Percentiles rank a stretch among this genome's conserved stretches.
These are phyloP conservation scores for Tripterygium wilfordii DNA, from an alignment of 177 flowering plant genomes.

Conservation along the genomic window DNA sequence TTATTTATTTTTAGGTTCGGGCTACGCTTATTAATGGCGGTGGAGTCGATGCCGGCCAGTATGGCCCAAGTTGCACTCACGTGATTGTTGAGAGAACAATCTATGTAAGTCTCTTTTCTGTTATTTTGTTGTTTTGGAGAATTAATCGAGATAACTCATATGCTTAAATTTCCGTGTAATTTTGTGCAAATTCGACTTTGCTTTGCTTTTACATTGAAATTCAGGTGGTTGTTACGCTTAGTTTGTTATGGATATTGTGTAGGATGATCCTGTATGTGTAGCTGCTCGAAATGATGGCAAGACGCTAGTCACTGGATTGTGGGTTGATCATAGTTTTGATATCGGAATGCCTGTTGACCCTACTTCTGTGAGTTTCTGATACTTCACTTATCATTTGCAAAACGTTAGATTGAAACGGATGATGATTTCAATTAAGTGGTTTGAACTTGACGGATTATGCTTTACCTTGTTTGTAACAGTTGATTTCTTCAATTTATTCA, in stretches of 20 bases:
- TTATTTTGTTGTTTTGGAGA: not conserved
- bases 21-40: constrained; percentile 63
- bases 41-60: constrained; percentile 55
- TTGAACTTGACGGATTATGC: no score
- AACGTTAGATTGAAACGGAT: no score
- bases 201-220: no score
- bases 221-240: not conserved
- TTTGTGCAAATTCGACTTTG: no score
- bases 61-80: constrained; percentile 59
- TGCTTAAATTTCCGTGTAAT: no score
- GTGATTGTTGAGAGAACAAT: constrained; percentile 67
- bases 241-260: not conserved
- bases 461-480: no score
- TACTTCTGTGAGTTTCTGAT: constrained; percentile 47
- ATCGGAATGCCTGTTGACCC: constrained; percentile 56
- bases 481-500: no score
- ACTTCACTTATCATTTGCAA: no score
- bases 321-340: constrained; percentile 82
- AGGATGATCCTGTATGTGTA: constrained; percentile 83
- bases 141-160: not conserved
- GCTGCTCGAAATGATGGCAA: constrained; percentile 76
- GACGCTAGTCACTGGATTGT: constrained; percentile 53
- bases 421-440: no score
- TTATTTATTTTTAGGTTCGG: constrained; percentile 31
- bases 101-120: constrained; percentile 40